Evolutionary conservation across 345 rosid species (phyloP), one percentile per base, ranked within the genome.

Genomic region (Eucalyptus curtisii): DNA sequence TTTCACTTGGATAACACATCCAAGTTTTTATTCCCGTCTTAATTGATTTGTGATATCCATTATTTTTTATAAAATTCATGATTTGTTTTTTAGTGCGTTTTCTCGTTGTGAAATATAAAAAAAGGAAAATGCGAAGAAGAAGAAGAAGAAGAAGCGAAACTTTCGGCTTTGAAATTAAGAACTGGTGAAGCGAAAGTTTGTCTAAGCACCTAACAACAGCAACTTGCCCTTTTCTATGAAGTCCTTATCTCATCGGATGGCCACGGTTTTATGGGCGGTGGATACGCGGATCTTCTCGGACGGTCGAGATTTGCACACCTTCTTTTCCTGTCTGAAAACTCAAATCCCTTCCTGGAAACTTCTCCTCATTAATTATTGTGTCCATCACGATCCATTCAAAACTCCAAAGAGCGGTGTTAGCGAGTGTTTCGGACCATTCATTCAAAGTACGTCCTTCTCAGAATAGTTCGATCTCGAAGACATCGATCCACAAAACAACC

Each of bases 281-380:
- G 89, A 88, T 88, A 88, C 71, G 89, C 89, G 89, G 89, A 88
- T 88, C 89, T 50, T 24, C 68, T 17, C 49, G 86, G 89, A 88
- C 89, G 89, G 89, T 76, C 33, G 68, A 88, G 89, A 88, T 88
- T 24, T 1, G 8, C 52, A 19, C 44, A 37, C 48, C 25, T 13
- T 7, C 19, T 40, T 68, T 31, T 44, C 27, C 16, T 24, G 13
- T 37, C 61, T 42, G 47, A 61, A 14, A 25, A 7, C 31, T 44
- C 81, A 2, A 71, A 33, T 3, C 45, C 45, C 14, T 37, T 76
- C 82, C 22, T 37, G 27, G 82, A 76, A 76, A 47, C 82, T 76
- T 76, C 82, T 37, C 14, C 22, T 37, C 7, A 76, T 10, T 37
- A 37, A 37, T 40, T 10, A 10, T 76, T 7, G 25, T 3, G 14